phyloP scores from a whole-genome alignment of 192 early-diverging fungal genomes.

The Mortierella claussenii region DNA sequence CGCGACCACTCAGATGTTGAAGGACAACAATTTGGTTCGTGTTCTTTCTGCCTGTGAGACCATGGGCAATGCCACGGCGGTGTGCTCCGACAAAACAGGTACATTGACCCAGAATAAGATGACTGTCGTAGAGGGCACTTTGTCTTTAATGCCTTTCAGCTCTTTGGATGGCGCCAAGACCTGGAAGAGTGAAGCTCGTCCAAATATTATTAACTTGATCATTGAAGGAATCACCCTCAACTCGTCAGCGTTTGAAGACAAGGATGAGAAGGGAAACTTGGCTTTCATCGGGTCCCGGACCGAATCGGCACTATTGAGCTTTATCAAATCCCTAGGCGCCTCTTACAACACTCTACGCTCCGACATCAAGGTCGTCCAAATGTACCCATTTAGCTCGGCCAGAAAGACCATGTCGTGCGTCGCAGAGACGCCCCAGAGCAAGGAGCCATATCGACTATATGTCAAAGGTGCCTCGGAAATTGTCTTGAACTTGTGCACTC shows the following conservation, averaged over 20 bases:
- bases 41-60: slow-evolving; percentile 85
- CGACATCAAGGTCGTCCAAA: slow-evolving; percentile 61
- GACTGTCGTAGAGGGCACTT: slow-evolving; percentile 73
- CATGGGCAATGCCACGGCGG: slow-evolving; percentile 84
- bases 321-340: slow-evolving; percentile 66
- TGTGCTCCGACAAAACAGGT: slow-evolving; percentile 90
- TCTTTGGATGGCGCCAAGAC: slow-evolving; percentile 49
- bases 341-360: slow-evolving; percentile 65
- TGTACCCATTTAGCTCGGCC: slow-evolving; percentile 89
- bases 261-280: slow-evolving; percentile 66
- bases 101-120: slow-evolving; percentile 87
- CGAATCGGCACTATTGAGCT: slow-evolving; percentile 78
- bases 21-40: slow-evolving; percentile 83
- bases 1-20: slow-evolving; percentile 83
- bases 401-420: slow-evolving; percentile 90
- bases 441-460: slow-evolving; percentile 62
- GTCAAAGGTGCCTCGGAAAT: slow-evolving; percentile 87
- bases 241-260: slow-evolving; percentile 77
- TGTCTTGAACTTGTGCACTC: slow-evolving; percentile 67
- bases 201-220: slow-evolving; percentile 51
- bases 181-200: slow-evolving; percentile 60
- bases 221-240: slow-evolving; percentile 74
- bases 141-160: slow-evolving; percentile 59
- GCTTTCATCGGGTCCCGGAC: slow-evolving; percentile 83
- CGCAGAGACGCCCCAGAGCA: slow-evolving; percentile 49